A percentile compares a stretch with the other conserved stretches of the same genome.
Evolutionary conservation across 164 flowering plant genomes (phyloP).

Genomic region (Berberis vulgaris): DNA sequence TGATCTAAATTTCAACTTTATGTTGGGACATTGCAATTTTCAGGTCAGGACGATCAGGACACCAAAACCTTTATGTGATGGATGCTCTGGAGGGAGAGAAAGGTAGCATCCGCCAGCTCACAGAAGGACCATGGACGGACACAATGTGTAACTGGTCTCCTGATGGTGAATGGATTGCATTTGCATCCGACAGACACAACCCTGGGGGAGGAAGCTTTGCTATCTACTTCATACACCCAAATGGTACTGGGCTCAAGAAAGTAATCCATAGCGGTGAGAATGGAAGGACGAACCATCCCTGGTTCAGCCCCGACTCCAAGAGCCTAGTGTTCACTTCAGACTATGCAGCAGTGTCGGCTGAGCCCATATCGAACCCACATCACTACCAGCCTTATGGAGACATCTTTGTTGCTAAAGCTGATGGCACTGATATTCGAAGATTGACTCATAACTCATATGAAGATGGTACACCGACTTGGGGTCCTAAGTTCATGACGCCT

Average conservation of each 20-base stretch:
- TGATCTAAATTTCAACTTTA: too few species aligned
- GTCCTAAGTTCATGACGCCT: slow-evolving; percentile 32
- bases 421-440: slow-evolving; percentile 54
- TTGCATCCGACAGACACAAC: slow-evolving; percentile 63
- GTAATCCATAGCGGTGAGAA: slow-evolving; percentile 51
- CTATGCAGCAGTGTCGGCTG: slow-evolving; percentile 74
- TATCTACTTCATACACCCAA: slow-evolving; percentile 60
- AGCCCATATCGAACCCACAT: slow-evolving; percentile 78
- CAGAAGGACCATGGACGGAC: slow-evolving; percentile 88
- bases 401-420: slow-evolving; percentile 45
- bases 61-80: slow-evolving; percentile 83
- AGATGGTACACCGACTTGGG: slow-evolving; percentile 93
- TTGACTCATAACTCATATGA: slow-evolving; percentile 78
- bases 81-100: slow-evolving; percentile 68
- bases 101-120: slow-evolving; percentile 42
- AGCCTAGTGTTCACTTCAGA: slow-evolving; percentile 65
- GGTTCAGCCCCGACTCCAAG: slow-evolving; percentile 74
- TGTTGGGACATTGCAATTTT: too few species aligned
- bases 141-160: slow-evolving; percentile 96
- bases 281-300: slow-evolving; percentile 77
- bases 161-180: slow-evolving; percentile 82
- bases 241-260: slow-evolving; percentile 67
- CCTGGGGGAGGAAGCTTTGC: slow-evolving; percentile 68
- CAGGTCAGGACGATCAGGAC: slow-evolving; percentile 73
- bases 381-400: slow-evolving; percentile 91